Evolutionary conservation across 106 monocot species (phyloP).

Genomic region (Phalaenopsis equestris): DNA sequence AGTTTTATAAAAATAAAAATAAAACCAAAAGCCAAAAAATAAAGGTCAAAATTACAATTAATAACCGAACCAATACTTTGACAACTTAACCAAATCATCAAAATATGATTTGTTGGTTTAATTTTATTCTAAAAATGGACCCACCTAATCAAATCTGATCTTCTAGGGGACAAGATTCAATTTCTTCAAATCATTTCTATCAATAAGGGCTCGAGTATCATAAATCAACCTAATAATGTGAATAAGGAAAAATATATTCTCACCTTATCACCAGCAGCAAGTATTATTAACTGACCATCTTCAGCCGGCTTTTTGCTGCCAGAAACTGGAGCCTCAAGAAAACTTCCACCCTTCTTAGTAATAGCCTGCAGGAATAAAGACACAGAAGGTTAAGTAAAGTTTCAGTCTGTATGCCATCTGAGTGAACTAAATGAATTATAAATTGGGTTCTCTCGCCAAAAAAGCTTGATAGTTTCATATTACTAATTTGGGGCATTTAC

Average conservation of each 20-base stretch:
- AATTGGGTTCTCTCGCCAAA: neutral
- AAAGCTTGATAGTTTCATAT: neutral
- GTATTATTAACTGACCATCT: slow-evolving; percentile 94
- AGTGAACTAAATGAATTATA: neutral
- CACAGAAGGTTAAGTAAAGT: neutral
- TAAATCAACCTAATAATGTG: neutral
- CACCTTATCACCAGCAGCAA: slow-evolving; percentile 96
- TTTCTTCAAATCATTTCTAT: neutral
- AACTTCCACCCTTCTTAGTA: slow-evolving; percentile 57
- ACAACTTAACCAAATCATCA: too few relatives aligned
- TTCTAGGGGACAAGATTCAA: neutral
- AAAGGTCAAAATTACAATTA: too few relatives aligned
- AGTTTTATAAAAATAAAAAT: too few relatives aligned
- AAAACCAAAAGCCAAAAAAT: too few relatives aligned
- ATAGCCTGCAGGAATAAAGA: slow-evolving; percentile 44
- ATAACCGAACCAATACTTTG: too few relatives aligned
- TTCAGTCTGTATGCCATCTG: neutral
- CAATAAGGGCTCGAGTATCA: neutral
- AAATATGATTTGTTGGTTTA: too few relatives aligned
- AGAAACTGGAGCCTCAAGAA: slow-evolving; percentile 97
- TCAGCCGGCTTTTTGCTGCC: slow-evolving; percentile 99
- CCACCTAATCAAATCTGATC: neutral
- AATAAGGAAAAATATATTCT: neutral
- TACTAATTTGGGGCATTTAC: too few relatives aligned
- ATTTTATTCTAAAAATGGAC: too few relatives aligned